These are phyloP conservation scores for Vittaforma corneae DNA, from an alignment of 371 early-diverging fungal genomes.

Conservation along the genomic window DNA sequence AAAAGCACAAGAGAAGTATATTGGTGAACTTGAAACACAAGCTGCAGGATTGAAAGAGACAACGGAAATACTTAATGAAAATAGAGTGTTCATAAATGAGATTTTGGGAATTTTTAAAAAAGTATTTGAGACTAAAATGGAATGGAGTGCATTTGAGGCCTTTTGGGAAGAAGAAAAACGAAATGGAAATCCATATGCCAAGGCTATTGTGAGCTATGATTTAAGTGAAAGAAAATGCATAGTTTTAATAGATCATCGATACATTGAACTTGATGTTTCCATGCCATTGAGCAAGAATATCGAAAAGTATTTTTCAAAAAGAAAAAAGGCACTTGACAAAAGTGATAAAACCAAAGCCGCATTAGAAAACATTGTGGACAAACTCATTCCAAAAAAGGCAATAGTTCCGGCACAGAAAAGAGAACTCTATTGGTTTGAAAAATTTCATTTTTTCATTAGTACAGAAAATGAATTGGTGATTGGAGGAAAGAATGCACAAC, in stretches of 20 bases:
- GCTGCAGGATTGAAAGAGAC: conserved; percentile 11
- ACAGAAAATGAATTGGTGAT: conserved; percentile 78
- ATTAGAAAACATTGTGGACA: conserved; percentile 45
- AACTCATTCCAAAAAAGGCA: conserved; percentile 25
- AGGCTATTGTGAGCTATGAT: conserved; percentile 46
- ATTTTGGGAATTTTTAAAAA: conserved; percentile 41
- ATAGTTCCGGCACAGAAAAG: conserved; percentile 56
- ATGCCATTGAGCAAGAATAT: conserved; percentile 32
- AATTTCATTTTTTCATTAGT: conserved; percentile 89
- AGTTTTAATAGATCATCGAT: conserved; percentile 28
- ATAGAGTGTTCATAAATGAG: conserved; percentile 32
- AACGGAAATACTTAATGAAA: conserved; percentile 35
- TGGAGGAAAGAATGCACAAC: conserved; percentile 84
- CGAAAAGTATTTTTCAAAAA: conserved; percentile 43
- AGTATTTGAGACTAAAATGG: conserved; percentile 46
- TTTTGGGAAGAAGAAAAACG: conserved; percentile 52
- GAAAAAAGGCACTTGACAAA: conserved; percentile 54
- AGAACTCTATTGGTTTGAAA: conserved; percentile 95
- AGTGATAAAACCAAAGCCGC: conserved; percentile 48
- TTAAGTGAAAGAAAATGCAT: conserved; percentile 48
- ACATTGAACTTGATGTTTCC: conserved; percentile 33
- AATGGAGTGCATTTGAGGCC: conserved; percentile 54
- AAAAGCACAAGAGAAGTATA: conserved; percentile 46
- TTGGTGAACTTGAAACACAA: conserved; percentile 38
- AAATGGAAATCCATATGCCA: conserved; percentile 36